These are phyloP conservation scores for Starmerella cellae DNA, from an alignment of 805 yeast genomes.

Conservation along the genomic window DNA sequence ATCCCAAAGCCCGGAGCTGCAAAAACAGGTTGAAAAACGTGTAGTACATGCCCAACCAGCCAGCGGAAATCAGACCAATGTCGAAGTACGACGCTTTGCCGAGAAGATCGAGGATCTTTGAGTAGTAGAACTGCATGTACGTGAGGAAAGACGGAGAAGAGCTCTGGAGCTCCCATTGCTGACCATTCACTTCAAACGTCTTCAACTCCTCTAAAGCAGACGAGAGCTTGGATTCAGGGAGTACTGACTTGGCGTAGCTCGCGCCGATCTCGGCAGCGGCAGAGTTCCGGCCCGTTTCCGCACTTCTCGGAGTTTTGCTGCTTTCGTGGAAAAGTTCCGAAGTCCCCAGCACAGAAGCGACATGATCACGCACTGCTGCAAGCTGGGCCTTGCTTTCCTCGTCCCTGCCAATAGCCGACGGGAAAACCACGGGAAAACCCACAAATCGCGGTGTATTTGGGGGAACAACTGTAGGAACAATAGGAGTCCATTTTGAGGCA, in stretches of 20 bases:
- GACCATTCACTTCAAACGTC: slow-evolving; percentile 24
- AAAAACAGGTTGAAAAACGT: slow-evolving; percentile 61
- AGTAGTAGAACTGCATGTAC: slow-evolving; percentile 27
- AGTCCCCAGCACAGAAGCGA: slow-evolving; percentile 2
- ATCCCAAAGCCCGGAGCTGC: slow-evolving; percentile 66
- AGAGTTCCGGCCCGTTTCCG: background rate
- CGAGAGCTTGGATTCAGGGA: slow-evolving; percentile 6
- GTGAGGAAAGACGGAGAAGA: slow-evolving; percentile 30
- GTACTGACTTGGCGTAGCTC: background rate
- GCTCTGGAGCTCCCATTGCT: slow-evolving; percentile 29
- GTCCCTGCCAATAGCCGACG: background rate
- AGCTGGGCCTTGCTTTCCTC: slow-evolving; percentile 6
- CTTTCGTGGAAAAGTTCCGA: background rate
- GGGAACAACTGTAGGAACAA: slow-evolving; percentile 1
- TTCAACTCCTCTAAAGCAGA: slow-evolving; percentile 7
- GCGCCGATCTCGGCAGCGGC: background rate
- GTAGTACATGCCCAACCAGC: slow-evolving; percentile 79
- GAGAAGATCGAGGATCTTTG: slow-evolving; percentile 25
- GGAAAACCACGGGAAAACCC: slow-evolving; percentile 18
- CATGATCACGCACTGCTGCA: too few species aligned
- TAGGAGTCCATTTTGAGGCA: slow-evolving; percentile 12
- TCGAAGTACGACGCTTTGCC: slow-evolving; percentile 76
- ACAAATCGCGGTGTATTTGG: slow-evolving; percentile 12
- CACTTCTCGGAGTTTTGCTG: background rate
- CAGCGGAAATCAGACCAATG: slow-evolving; percentile 60